Conservation (phyloP, 2,329 filamentous ascomycete species). For the Neoscytalidium dimidiatum region DNA sequence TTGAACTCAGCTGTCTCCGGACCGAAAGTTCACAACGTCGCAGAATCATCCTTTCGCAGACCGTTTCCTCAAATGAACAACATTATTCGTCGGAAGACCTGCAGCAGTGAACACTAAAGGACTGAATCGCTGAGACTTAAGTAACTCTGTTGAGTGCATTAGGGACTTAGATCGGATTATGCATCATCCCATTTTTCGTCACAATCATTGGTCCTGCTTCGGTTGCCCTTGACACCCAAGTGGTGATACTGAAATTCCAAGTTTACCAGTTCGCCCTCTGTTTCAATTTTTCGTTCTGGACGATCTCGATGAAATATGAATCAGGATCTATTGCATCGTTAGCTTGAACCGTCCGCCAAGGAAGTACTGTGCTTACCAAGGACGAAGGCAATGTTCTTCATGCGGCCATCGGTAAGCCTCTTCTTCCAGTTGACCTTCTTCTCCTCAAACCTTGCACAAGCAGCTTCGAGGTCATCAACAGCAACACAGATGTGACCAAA, state of each 20-base stretch:
- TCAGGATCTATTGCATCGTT: slow-evolving; percentile 60
- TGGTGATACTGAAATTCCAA: neutral
- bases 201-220: neutral
- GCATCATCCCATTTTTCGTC: no score
- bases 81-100: no score
- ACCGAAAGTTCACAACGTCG: no score
- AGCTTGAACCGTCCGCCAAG: slow-evolving; percentile 20
- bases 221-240: neutral
- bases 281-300: slow-evolving; percentile 75
- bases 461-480: slow-evolving; percentile 86
- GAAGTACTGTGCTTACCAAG: slow-evolving; percentile 52
- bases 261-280: slow-evolving; percentile 41
- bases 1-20: no score
- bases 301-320: slow-evolving; percentile 75
- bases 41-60: no score
- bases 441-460: slow-evolving; percentile 83
- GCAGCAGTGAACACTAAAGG: no score
- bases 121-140: no score
- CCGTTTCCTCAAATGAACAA: no score
- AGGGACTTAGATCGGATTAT: no score
- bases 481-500: slow-evolving; percentile 90
- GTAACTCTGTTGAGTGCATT: no score
- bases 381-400: slow-evolving; percentile 93
- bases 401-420: slow-evolving; percentile 82
- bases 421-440: slow-evolving; percentile 91